Evolutionary conservation across 73 alveolate species (phyloP).

Genomic region (Paramecium sonneborni): DNA sequence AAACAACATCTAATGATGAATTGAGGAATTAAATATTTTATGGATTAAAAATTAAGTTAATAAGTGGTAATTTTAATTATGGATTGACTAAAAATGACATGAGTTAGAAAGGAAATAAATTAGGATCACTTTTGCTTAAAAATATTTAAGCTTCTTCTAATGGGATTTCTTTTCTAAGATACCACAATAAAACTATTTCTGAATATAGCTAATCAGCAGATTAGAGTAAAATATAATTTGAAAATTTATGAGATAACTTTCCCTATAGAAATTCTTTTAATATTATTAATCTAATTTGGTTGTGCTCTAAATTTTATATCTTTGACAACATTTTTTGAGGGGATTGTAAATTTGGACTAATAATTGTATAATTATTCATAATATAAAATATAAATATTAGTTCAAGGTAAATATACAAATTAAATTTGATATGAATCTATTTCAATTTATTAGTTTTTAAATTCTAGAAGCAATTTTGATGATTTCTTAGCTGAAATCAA

Average conservation of each 20-base stretch:
- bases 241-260: background rate
- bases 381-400: background rate
- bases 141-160: background rate
- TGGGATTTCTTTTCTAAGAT: background rate
- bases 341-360: background rate
- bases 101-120: background rate
- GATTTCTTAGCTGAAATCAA: background rate
- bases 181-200: background rate
- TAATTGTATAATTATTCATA: background rate
- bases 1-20: background rate
- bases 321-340: background rate
- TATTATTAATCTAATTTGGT: background rate
- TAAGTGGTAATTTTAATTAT: background rate
- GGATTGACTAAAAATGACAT: background rate
- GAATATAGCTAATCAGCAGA: background rate
- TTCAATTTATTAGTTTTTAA: background rate
- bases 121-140: background rate
- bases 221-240: background rate
- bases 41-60: background rate
- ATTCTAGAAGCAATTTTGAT: background rate
- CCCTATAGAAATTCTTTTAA: background rate
- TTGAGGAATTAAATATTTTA: background rate
- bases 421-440: background rate
- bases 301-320: background rate
- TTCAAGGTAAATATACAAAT: background rate